A percentile compares a stretch with the other conserved stretches of the same genome.
Evolutionary conservation across 2,329 filamentous ascomycete species (phyloP).

Genomic region (Ophiosphaerella korrae): DNA sequence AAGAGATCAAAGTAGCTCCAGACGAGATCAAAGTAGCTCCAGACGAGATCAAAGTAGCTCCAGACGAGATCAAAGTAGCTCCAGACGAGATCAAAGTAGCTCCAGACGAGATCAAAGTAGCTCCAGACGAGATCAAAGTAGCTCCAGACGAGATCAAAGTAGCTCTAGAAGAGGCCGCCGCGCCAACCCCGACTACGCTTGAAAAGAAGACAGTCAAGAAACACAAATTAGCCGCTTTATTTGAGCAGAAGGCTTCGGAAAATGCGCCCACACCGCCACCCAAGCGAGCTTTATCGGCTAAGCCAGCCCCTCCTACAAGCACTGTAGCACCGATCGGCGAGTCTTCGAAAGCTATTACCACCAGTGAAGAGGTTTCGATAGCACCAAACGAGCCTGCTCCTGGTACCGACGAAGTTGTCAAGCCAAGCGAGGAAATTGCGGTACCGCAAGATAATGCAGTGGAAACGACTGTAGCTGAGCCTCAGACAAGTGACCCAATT

Average conservation of each 20-base stretch:
- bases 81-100: no score
- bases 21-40: no score
- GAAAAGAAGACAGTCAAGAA: slow-evolving; percentile 36
- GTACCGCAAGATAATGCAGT: background rate
- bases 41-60: no score
- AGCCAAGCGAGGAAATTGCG: background rate
- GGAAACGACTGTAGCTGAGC: background rate
- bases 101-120: no score
- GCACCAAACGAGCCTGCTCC: background rate
- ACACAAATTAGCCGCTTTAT: slow-evolving; percentile 18
- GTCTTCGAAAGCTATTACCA: background rate
- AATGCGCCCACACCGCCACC: background rate
- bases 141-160: slow-evolving; percentile 1
- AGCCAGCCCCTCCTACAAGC: background rate
- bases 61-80: no score
- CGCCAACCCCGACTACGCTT: slow-evolving; percentile 6
- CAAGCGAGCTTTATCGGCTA: background rate
- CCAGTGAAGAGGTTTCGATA: background rate
- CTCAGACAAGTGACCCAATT: background rate
- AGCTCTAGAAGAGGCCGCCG: slow-evolving; percentile 5
- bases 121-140: no score
- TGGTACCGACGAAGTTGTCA: background rate
- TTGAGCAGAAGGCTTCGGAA: slow-evolving; percentile 18
- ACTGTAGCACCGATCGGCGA: background rate
- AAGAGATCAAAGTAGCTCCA: background rate